Conservation (phyloP, 257 asterid species). For the Solanum dulcamara region DNA sequence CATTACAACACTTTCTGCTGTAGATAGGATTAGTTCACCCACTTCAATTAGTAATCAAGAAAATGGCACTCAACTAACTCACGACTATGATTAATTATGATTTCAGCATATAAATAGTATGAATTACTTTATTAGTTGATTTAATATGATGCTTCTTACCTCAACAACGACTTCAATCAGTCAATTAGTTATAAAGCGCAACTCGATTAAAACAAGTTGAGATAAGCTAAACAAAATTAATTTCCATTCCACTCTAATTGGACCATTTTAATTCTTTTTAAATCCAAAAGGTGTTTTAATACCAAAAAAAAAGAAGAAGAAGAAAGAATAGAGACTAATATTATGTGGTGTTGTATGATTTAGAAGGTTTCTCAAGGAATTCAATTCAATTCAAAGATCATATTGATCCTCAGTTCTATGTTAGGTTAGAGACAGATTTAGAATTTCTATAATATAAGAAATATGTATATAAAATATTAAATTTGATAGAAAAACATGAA, state of each 20-base stretch:
- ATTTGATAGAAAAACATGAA: neutral
- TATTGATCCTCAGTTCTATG: neutral
- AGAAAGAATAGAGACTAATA: too few species aligned
- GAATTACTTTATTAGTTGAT: neutral
- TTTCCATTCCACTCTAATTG: neutral
- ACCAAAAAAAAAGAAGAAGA: too few species aligned
- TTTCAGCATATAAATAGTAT: neutral
- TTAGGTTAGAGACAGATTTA: too few species aligned
- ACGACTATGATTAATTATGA: neutral
- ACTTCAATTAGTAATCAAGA: neutral
- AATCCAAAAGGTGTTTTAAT: neutral
- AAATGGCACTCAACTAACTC: neutral
- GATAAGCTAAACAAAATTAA: neutral
- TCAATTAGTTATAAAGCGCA: neutral
- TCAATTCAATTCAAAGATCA: neutral
- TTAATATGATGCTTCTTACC: neutral
- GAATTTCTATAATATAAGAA: too few species aligned
- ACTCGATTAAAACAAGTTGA: neutral
- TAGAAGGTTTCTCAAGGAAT: neutral
- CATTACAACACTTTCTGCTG: neutral
- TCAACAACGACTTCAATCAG: neutral
- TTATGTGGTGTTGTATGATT: neutral
- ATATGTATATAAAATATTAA: fast-evolving
- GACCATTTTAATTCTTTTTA: neutral
- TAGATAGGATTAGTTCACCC: neutral